A percentile compares a stretch with the other conserved stretches of the same genome.
Evolutionary conservation across 2,329 filamentous ascomycete species (phyloP).

Genomic region (Periconia digitata): DNA sequence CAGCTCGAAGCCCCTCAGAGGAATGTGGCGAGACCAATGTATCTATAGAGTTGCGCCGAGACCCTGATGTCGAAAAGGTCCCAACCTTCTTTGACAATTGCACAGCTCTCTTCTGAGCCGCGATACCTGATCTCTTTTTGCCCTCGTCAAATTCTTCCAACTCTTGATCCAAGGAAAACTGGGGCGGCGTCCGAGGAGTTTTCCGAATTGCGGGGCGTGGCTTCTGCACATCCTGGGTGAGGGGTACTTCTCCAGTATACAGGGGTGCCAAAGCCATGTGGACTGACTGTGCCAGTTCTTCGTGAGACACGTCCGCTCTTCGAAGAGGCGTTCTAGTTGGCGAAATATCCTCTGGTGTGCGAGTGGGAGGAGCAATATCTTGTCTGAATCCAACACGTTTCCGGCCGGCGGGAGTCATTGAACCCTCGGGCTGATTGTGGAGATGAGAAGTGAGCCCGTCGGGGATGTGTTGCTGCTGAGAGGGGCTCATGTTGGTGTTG

Average conservation of each 20-base stretch:
- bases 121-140: slow-evolving; percentile 38
- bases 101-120: slow-evolving; percentile 37
- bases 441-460: not conserved
- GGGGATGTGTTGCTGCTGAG: slow-evolving; percentile 13
- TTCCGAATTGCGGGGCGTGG: slow-evolving; percentile 43
- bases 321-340: slow-evolving; percentile 31
- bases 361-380: slow-evolving; percentile 18
- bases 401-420: slow-evolving; percentile 29
- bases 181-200: slow-evolving; percentile 32
- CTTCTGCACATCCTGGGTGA: slow-evolving; percentile 27
- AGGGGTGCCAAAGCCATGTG: slow-evolving; percentile 33
- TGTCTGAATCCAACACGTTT: slow-evolving; percentile 40
- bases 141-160: slow-evolving; percentile 37
- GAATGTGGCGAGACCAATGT: slow-evolving; percentile 19
- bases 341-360: slow-evolving; percentile 29
- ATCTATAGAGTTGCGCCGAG: slow-evolving; percentile 40
- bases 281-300: slow-evolving; percentile 39
- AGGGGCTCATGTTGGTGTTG: slow-evolving; percentile 28
- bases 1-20: slow-evolving; percentile 6
- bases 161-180: slow-evolving; percentile 37
- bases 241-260: slow-evolving; percentile 14
- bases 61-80: slow-evolving; percentile 37
- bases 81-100: slow-evolving; percentile 39
- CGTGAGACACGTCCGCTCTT: slow-evolving; percentile 36
- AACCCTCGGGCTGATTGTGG: slow-evolving; percentile 18